These are phyloP conservation scores for Rhynchosporium agropyri DNA, from an alignment of 2,329 filamentous ascomycete genomes.

Conservation along the genomic window DNA sequence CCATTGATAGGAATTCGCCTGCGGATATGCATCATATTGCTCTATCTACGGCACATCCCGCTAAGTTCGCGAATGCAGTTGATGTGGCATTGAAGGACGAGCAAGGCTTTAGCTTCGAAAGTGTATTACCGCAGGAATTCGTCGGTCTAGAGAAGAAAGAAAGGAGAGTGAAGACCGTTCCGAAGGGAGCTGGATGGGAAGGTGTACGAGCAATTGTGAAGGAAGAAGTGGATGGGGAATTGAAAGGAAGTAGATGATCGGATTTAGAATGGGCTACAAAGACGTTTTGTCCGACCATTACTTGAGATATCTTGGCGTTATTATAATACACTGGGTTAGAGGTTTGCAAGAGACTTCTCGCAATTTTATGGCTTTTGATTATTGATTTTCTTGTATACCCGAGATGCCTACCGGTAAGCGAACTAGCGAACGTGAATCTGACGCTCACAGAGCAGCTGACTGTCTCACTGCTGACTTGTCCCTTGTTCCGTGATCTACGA, in stretches of 20 bases:
- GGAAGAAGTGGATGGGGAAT: conserved; percentile 69
- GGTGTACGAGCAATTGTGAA: conserved; percentile 76
- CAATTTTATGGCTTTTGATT: not conserved
- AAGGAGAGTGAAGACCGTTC: conserved; percentile 70
- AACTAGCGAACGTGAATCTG: not conserved
- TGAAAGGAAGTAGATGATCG: conserved; percentile 43
- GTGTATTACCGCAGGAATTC: conserved; percentile 82
- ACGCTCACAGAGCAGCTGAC: not conserved
- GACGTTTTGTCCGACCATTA: conserved; percentile 11
- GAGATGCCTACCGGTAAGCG: not conserved
- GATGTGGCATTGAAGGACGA: conserved; percentile 74
- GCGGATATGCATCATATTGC: conserved; percentile 67
- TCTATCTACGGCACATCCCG: conserved; percentile 91
- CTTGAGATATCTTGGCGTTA: not conserved
- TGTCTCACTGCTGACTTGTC: not conserved
- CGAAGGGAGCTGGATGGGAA: conserved; percentile 67
- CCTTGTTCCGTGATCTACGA: not conserved
- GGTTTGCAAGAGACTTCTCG: not conserved
- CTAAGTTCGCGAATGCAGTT: conserved; percentile 89
- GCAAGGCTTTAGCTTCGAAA: conserved; percentile 74
- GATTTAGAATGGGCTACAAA: conserved; percentile 44
- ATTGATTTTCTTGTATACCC: not conserved
- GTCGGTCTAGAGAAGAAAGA: conserved; percentile 76
- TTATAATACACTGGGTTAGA: not conserved
- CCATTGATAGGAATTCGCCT: conserved; percentile 56